Base-by-base conservation (phyloP, 208 protist species). In the Wallacemonas sp. region DNA sequence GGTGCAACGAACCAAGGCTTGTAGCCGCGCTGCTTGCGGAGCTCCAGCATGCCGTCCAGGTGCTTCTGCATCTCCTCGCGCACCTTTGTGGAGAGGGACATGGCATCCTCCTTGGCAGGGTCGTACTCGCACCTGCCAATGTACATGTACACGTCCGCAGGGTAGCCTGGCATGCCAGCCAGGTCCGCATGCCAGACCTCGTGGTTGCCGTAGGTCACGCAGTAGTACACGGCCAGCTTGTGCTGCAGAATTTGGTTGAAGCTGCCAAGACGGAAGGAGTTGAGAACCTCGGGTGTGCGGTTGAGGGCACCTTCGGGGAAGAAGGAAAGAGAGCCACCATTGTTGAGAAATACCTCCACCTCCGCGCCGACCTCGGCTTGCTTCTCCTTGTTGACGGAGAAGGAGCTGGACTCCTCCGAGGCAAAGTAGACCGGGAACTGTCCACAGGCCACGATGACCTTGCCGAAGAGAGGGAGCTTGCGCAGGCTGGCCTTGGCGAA, bases 281-380 rank as follows among this genome's bases (percentile, higher is more conserved):
- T 81, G 33, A 97, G 83, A 25, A 77, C 76, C 70, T 89, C 79
- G 16, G 91, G 89, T n/a, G 61, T 85, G 63, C 75, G 81, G 67
- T 95, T 97, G 23, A 97, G 52, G 3, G 77, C 84, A 2, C 92
- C 89, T 57, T 97, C 92, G 2, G 89, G 89, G 57, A 93, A 97
- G 63, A 97, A 87, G 38, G 79, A 86, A 29, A 97, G 72, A 23
- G 67, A 81, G 57, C 87, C 92, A 49, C 78, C 81, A 1, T 76
- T 25, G 12, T 55, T 48, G 11, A 93, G 65, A 65, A 86, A 93
- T 29, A 64, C 46, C 48, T 94, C 84, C 23, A 92, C 81, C 31
- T 74, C 63, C 16, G 23, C 77, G 16, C 74, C 71, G 5, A 97
- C 86, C n/a, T 65, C 50, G 22, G 72, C 81, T 77, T 97, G 92